phyloP scores from a whole-genome alignment of 441 rosid species.

The Melastoma candidum region DNA sequence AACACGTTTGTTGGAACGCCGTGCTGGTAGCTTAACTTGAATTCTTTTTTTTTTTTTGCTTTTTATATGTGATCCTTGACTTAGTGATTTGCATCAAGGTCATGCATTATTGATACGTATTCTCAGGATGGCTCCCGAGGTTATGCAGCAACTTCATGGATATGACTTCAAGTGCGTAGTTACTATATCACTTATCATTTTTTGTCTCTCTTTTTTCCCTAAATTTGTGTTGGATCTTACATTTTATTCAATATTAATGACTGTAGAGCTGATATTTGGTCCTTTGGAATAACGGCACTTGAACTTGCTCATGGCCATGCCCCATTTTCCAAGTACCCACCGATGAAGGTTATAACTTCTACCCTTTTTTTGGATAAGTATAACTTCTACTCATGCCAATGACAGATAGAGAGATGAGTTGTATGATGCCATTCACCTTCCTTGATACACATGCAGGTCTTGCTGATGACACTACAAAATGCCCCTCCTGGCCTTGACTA shows the following conservation, averaged over 20 bases:
- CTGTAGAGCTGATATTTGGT: constrained; percentile 87
- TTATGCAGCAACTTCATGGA: constrained; percentile 96
- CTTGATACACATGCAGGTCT: constrained; percentile 39
- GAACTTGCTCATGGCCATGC: constrained; percentile 99
- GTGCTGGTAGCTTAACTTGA: constrained; percentile 64
- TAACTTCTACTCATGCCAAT: constrained; percentile 15
- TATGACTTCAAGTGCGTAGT: constrained; percentile 91
- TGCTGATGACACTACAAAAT: constrained; percentile 97
- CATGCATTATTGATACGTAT: constrained; percentile 12
- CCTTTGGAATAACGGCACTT: constrained; percentile 92
- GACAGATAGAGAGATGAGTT: no score
- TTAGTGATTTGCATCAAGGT: not conserved
- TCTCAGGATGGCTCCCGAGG: constrained; percentile 99
- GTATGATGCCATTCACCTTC: no score
- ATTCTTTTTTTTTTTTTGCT: no score
- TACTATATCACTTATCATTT: constrained; percentile 8
- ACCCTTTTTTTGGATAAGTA: constrained; percentile 14
- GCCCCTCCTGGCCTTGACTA: constrained; percentile 99
- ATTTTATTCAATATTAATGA: no score
- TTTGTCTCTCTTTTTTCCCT: constrained; percentile 1
- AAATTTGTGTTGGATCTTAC: constrained; percentile 8
- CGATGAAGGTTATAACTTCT: constrained; percentile 73
- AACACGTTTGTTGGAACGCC: constrained; percentile 99
- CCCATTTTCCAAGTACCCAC: constrained; percentile 95
- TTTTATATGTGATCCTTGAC: not conserved